phyloP scores from a whole-genome alignment of 257 asterid species.

The Ajuga chamaepitys region DNA sequence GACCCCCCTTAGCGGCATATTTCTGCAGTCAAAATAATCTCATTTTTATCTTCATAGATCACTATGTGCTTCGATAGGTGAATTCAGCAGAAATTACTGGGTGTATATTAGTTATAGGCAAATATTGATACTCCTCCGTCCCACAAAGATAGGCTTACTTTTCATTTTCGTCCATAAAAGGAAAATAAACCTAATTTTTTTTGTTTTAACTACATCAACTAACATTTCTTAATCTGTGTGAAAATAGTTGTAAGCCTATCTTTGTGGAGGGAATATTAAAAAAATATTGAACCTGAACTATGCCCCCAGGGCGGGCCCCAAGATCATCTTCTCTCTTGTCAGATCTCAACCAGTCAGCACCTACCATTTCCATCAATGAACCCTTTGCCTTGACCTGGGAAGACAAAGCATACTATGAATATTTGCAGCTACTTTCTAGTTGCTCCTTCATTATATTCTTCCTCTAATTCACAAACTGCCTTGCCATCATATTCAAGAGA shows the following conservation, averaged over 20 bases:
- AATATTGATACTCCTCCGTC: no score
- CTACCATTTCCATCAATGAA: constrained; percentile 95
- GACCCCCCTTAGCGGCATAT: constrained; percentile 88
- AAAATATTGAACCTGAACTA: constrained; percentile 99
- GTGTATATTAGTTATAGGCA: not conserved
- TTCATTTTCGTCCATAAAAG: no score
- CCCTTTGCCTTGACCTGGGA: constrained; percentile 82
- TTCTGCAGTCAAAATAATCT: constrained; percentile 40
- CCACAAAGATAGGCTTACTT: no score
- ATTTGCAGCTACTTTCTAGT: not conserved
- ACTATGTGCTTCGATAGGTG: not conserved
- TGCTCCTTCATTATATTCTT: no score
- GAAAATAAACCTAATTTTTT: no score
- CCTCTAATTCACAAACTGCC: not conserved
- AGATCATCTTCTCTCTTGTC: constrained; percentile 98
- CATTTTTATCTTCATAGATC: constrained; percentile 17
- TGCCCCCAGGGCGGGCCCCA: constrained; percentile 84
- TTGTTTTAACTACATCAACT: no score
- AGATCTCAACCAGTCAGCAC: constrained; percentile 97
- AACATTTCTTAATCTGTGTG: no score
- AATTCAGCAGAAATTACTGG: not conserved
- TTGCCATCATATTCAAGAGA: not conserved
- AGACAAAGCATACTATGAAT: constrained; percentile 11
- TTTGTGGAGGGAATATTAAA: no score
- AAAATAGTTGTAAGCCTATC: no score